phyloP scores from a whole-genome alignment of 441 rosid genomes.

The Croton setiger region DNA sequence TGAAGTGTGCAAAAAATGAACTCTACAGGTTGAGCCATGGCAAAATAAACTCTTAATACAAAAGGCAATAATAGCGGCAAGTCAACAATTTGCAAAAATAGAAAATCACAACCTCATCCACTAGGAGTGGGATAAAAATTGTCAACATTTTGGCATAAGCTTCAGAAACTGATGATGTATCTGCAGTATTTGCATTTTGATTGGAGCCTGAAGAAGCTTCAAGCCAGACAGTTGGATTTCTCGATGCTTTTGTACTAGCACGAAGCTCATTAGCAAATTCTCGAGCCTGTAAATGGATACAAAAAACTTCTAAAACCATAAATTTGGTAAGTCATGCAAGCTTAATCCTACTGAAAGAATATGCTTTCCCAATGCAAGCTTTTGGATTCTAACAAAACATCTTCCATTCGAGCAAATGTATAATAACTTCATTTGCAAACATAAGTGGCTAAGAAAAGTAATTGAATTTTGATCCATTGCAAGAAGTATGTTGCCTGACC shows the following conservation, averaged over 20 bases:
- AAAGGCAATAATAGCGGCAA: constrained; percentile 16
- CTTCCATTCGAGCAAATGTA: background rate
- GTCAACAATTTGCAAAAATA: constrained; percentile 14
- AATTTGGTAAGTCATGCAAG: background rate
- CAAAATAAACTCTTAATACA: constrained; percentile 18
- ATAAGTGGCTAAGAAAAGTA: constrained; percentile 14
- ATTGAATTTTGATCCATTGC: constrained; percentile 8
- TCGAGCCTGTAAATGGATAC: constrained; percentile 68
- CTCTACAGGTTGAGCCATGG: constrained; percentile 60
- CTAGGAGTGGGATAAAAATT: constrained; percentile 97
- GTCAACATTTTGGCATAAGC: constrained; percentile 99
- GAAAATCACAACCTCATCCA: constrained; percentile 73
- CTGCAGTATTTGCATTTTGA: constrained; percentile 69
- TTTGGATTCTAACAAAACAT: background rate
- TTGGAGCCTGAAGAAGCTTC: constrained; percentile 85
- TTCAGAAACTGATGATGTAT: constrained; percentile 91
- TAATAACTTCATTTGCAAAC: background rate
- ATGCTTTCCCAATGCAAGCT: background rate
- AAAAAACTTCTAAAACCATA: constrained; percentile 15
- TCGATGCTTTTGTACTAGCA: constrained; percentile 97
- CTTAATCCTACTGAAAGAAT: background rate
- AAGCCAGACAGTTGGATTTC: constrained; percentile 95
- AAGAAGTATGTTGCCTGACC: constrained; percentile 46
- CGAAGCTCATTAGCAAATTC: constrained; percentile 99
- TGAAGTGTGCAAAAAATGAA: constrained; percentile 97